Conservation (phyloP, 2,329 filamentous ascomycete genomes). For the Fusarium sambucinum region DNA sequence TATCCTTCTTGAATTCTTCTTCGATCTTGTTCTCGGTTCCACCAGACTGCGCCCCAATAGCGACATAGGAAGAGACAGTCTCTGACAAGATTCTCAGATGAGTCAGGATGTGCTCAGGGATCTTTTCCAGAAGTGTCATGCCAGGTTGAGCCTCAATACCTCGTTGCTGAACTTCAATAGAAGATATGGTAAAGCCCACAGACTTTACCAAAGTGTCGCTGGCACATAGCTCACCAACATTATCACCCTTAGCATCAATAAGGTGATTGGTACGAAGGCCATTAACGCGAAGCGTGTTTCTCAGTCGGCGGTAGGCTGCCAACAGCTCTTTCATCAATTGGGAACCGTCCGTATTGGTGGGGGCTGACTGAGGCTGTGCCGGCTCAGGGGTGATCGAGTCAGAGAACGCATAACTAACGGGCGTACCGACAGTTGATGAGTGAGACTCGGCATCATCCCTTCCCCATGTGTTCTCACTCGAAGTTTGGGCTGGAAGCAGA, state of each 20-base stretch:
- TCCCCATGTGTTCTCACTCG: constrained; percentile 58
- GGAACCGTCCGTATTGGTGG: constrained; percentile 29
- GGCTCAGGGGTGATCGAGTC: constrained; percentile 48
- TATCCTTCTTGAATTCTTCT: constrained; percentile 74
- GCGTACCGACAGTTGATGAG: constrained; percentile 53
- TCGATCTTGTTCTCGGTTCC: constrained; percentile 71
- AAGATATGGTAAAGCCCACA: constrained; percentile 87
- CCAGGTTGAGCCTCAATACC: constrained; percentile 81
- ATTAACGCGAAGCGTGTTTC: constrained; percentile 69
- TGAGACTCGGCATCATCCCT: constrained; percentile 52
- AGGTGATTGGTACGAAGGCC: constrained; percentile 59
- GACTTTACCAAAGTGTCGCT: constrained; percentile 73
- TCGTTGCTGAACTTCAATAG: constrained; percentile 91
- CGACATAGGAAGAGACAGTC: constrained; percentile 86
- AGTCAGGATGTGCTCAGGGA: constrained; percentile 85
- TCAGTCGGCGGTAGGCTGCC: constrained; percentile 70
- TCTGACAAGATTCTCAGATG: constrained; percentile 90
- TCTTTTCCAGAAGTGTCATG: constrained; percentile 82
- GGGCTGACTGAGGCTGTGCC: constrained; percentile 28
- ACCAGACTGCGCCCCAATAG: constrained; percentile 76
- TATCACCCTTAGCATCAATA: constrained; percentile 48
- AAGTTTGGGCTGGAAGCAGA: constrained; percentile 54
- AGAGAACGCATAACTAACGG: constrained; percentile 59
- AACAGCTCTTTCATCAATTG: constrained; percentile 66
- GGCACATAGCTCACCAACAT: constrained; percentile 60